These are phyloP conservation scores for Eurotiales sp. DNA, from an alignment of 2,329 filamentous ascomycete genomes.

Conservation along the genomic window DNA sequence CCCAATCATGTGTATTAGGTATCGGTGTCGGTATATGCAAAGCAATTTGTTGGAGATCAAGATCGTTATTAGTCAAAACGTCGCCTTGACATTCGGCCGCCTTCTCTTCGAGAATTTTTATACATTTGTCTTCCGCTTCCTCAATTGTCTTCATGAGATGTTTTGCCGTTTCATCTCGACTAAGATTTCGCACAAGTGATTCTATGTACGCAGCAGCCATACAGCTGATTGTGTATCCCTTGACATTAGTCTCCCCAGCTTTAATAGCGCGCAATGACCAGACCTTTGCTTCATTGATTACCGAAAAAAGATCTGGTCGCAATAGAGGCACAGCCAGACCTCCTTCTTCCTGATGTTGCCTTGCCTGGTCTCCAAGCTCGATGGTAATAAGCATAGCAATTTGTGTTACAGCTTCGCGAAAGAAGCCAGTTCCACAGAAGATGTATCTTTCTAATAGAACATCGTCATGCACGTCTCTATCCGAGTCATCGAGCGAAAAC, in stretches of 20 bases:
- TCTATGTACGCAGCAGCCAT: conserved; percentile 43
- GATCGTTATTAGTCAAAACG: neutral
- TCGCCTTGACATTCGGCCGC: conserved; percentile 15
- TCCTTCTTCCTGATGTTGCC: conserved; percentile 20
- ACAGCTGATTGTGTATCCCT: conserved; percentile 47
- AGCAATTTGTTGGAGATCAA: too few species aligned
- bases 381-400: conserved; percentile 20
- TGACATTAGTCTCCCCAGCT: conserved; percentile 54
- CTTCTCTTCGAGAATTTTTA: conserved; percentile 23
- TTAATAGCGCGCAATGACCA: conserved; percentile 42
- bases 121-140: conserved; percentile 24
- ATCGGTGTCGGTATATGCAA: too few species aligned
- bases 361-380: conserved; percentile 24
- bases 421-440: conserved; percentile 32
- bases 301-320: conserved; percentile 23
- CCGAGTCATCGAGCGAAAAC: conserved; percentile 34
- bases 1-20: too few species aligned
- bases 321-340: conserved; percentile 19
- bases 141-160: conserved; percentile 38
- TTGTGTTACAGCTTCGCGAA: conserved; percentile 17
- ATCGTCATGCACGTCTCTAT: conserved; percentile 23
- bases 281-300: conserved; percentile 37
- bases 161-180: conserved; percentile 30
- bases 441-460: too few species aligned
- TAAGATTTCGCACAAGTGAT: conserved; percentile 35